phyloP scores from a whole-genome alignment of 495 filamentous ascomycete genomes.

The Annulohypoxylon nitens region DNA sequence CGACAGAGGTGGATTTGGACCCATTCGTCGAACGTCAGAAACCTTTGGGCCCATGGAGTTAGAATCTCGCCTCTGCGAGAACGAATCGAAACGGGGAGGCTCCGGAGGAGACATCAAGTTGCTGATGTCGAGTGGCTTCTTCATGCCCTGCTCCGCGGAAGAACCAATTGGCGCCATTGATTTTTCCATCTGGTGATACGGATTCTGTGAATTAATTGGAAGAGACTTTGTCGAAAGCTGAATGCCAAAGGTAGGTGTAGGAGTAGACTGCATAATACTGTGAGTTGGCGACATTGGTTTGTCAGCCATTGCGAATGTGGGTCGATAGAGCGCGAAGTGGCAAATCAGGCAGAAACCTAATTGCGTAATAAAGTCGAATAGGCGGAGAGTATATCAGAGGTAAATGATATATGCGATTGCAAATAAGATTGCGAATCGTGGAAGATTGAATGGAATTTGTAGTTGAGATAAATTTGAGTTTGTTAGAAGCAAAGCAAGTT shows the following conservation, averaged over 20 bases:
- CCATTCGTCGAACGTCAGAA: constrained; percentile 55
- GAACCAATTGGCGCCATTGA: constrained; percentile 35
- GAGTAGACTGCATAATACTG: constrained; percentile 21
- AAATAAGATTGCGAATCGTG: constrained; percentile 10
- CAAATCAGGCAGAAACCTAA: constrained; percentile 45
- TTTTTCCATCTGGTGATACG: constrained; percentile 24
- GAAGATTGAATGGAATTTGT: not conserved
- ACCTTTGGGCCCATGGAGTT: constrained; percentile 46
- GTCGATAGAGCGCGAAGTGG: constrained; percentile 40
- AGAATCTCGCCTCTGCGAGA: constrained; percentile 53
- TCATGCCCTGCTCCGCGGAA: constrained; percentile 35
- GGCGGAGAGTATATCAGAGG: not conserved
- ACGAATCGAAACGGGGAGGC: constrained; percentile 71
- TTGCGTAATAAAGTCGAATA: constrained; percentile 39
- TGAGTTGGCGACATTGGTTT: constrained; percentile 46
- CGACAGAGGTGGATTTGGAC: constrained; percentile 70
- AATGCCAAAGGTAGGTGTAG: constrained; percentile 29
- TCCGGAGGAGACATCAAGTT: constrained; percentile 85
- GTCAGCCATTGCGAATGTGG: constrained; percentile 48
- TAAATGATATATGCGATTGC: constrained; percentile 28
- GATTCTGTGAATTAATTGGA: constrained; percentile 12
- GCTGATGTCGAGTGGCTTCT: constrained; percentile 59
- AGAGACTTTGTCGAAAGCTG: constrained; percentile 14
- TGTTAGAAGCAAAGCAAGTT: not conserved
- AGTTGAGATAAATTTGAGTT: constrained; percentile 19